These are phyloP conservation scores for Neophaeococcomyces aloes DNA, from an alignment of 2,329 filamentous ascomycete genomes.

Conservation along the genomic window DNA sequence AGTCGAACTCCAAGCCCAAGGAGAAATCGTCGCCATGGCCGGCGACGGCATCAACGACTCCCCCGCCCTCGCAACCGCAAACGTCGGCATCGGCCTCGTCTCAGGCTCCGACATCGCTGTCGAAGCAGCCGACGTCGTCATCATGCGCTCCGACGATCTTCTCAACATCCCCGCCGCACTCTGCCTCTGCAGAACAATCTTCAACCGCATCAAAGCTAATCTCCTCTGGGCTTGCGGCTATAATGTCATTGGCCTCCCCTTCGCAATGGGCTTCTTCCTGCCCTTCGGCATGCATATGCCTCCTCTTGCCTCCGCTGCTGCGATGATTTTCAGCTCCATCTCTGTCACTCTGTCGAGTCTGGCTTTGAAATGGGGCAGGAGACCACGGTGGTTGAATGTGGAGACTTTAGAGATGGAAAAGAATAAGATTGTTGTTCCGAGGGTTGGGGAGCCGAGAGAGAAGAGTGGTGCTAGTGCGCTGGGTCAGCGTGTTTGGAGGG, in stretches of 20 bases:
- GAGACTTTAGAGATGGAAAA: slow-evolving; percentile 51
- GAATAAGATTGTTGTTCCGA: slow-evolving; percentile 16
- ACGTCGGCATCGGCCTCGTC: slow-evolving; percentile 85
- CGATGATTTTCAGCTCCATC: slow-evolving; percentile 85
- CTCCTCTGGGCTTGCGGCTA: slow-evolving; percentile 87
- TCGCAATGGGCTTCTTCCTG: slow-evolving; percentile 93
- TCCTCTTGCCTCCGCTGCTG: slow-evolving; percentile 88
- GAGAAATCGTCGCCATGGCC: slow-evolving; percentile 85
- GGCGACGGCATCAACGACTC: slow-evolving; percentile 98
- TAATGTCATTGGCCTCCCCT: slow-evolving; percentile 81
- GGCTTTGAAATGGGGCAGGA: slow-evolving; percentile 73
- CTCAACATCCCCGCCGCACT: slow-evolving; percentile 87
- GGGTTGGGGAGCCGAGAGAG: slow-evolving; percentile 10
- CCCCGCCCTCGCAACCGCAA: slow-evolving; percentile 81
- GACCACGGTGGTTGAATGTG: slow-evolving; percentile 78
- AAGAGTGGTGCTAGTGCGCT: slow-evolving; percentile 20
- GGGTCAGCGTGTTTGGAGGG: slow-evolving; percentile 10
- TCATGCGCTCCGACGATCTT: slow-evolving; percentile 85
- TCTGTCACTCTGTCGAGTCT: slow-evolving; percentile 79
- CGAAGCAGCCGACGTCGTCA: slow-evolving; percentile 89
- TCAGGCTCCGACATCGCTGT: slow-evolving; percentile 94
- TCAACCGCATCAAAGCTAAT: slow-evolving; percentile 87
- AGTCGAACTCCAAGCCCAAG: slow-evolving; percentile 59
- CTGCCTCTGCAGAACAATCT: slow-evolving; percentile 71
- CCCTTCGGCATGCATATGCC: slow-evolving; percentile 72